A percentile compares a stretch with the other conserved stretches of the same genome.
Evolutionary conservation across 106 monocot species (phyloP).

Genomic region (Gastrodia elata): DNA sequence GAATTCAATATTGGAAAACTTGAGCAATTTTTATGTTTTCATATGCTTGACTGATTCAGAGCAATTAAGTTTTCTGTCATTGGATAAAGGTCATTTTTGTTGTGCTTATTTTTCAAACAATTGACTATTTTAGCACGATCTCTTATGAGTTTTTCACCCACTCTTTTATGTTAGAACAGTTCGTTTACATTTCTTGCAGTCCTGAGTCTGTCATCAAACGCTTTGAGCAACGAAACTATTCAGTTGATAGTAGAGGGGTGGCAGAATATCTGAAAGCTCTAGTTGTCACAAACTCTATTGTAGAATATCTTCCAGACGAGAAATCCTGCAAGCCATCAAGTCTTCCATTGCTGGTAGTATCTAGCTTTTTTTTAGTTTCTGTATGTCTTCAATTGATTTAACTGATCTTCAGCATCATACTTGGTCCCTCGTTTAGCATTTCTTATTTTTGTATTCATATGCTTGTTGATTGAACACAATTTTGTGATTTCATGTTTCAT

Average conservation of each 20-base stretch:
- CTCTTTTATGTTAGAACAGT: neutral
- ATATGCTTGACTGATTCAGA: neutral
- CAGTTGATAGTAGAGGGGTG: conserved; percentile 75
- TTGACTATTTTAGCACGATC: neutral
- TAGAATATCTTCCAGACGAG: conserved; percentile 78
- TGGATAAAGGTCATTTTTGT: neutral
- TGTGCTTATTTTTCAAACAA: neutral
- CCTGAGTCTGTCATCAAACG: conserved; percentile 78
- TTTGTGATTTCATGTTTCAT: neutral
- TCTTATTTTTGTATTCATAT: neutral
- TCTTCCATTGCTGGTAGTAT: conserved; percentile 70
- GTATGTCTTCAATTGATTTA: neutral
- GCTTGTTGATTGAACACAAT: neutral
- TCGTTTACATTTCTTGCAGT: conserved; percentile 29
- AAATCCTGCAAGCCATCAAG: conserved; percentile 60
- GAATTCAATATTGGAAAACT: neutral
- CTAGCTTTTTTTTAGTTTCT: conserved; percentile 5
- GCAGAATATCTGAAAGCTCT: conserved; percentile 86
- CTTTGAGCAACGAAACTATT: conserved; percentile 76
- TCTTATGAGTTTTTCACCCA: neutral
- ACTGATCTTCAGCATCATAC: neutral
- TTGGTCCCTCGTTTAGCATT: neutral
- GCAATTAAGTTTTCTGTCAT: neutral
- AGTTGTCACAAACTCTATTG: conserved; percentile 67
- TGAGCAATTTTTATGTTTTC: neutral